Base-by-base conservation (phyloP, 352 stramenopile species). In the Globisporangium middletonii region DNA sequence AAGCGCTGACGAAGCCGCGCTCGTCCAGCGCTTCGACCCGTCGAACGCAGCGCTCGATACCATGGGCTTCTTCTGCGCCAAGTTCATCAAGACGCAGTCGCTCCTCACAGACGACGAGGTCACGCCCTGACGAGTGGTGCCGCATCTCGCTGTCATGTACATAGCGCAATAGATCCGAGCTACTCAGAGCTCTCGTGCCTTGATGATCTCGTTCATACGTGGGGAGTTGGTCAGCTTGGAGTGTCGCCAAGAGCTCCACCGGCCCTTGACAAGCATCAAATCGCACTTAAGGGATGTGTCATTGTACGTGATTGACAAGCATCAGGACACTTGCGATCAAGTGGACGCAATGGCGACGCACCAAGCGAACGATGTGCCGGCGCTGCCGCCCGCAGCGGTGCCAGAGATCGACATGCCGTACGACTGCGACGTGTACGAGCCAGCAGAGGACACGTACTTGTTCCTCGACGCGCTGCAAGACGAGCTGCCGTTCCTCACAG, bases 391-490 rank as follows among this genome's bases (percentile, higher is more conserved):
- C 23, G 72, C 81, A 46, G 65, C 72, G 53, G 62, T 91, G 53
- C 81, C 81, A 33, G 65, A 83, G 69, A 87, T 89, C 61, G 73
- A 87, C 57, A 87, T 89, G 77, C 64, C 75, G 43, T 92, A 83
- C 72, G 76, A 86, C 67, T 81, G 71, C 66, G 75, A 97, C 57
- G 94, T 99, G 27, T 99, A 99, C 73, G 96, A 99, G 73, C 97
- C 96, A 26, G 87, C 88, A 16, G 96, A 99, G 57, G 97, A 99
- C 72, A 99, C 97, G 16, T 99, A 95, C 64, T 70, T 99, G 18
- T 88, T 99, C 30, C 66, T 99, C 18, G 96, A 99, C 64, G 94
- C 91, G 18, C 79, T 99, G 55, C 79, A 96, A 62, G 78, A 90
- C 44, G 95, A 98, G 59, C 57, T 86, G 35, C 65, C 71, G 45